phyloP scores from a whole-genome alignment of 345 rosid species.

The Cardamine chenopodiifolia region DNA sequence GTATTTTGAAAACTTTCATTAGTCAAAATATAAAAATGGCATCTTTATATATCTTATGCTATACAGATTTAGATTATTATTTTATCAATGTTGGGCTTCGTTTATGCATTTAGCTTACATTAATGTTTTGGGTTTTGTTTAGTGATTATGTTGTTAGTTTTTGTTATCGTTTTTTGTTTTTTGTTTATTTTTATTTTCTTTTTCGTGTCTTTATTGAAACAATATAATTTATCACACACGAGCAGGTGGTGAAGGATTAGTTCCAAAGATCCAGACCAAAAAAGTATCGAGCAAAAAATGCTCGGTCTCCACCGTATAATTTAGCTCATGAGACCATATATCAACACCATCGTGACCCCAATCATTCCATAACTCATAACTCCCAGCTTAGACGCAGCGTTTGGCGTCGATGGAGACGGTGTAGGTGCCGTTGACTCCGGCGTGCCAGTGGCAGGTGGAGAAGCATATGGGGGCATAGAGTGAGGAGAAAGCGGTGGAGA shows the following conservation, averaged over 20 bases:
- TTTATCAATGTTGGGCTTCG: no score
- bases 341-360: neutral
- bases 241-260: neutral
- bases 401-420: conserved; percentile 7
- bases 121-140: no score
- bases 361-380: conserved; percentile 3
- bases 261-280: neutral
- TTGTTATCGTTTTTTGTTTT: no score
- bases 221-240: neutral
- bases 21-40: neutral
- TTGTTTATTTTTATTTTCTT: no score
- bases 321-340: conserved; percentile 6
- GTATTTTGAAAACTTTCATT: no score
- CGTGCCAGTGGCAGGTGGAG: neutral
- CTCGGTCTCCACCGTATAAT: neutral
- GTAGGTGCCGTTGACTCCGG: neutral
- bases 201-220: neutral
- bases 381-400: conserved; percentile 17
- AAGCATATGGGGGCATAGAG: neutral
- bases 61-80: no score
- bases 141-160: no score
- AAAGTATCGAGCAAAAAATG: neutral
- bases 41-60: no score
- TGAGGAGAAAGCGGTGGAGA: conserved; percentile 23
- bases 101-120: no score